Conservation (phyloP, 306 rosid genomes). For the Trifolium fragiferum region DNA sequence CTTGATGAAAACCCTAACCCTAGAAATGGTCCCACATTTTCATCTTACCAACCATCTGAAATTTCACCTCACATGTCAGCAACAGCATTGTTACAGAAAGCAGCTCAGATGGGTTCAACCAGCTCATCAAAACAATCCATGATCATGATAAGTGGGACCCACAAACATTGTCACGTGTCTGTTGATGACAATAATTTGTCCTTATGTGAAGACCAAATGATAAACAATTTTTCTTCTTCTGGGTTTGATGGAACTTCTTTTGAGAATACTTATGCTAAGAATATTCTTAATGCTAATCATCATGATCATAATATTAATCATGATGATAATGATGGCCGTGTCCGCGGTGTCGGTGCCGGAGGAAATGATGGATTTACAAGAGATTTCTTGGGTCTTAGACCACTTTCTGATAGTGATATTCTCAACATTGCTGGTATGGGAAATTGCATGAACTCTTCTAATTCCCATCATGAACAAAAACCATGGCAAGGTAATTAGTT, state of each 20-base stretch:
- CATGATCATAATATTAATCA: background rate
- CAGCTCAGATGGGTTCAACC: constrained; percentile 91
- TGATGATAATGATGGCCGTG: background rate
- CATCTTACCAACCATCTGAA: constrained; percentile 46
- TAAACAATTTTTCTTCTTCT: constrained; percentile 46
- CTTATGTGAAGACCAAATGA: constrained; percentile 14
- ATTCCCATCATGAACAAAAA: constrained; percentile 49
- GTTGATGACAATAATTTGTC: constrained; percentile 39
- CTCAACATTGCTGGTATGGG: constrained; percentile 72
- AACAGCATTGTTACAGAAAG: constrained; percentile 94
- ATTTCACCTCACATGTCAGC: constrained; percentile 86
- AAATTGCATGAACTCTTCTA: constrained; percentile 51
- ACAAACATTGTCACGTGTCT: constrained; percentile 61
- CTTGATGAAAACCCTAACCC: constrained; percentile 71
- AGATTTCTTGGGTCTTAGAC: constrained; percentile 84
- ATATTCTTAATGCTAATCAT: constrained; percentile 39
- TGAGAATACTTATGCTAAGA: constrained; percentile 66
- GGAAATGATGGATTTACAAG: constrained; percentile 63
- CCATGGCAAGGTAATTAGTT: constrained; percentile 70
- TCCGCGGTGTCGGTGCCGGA: constrained; percentile 28
- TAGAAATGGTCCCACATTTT: constrained; percentile 53
- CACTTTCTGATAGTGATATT: constrained; percentile 73
- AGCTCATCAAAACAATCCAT: constrained; percentile 25
- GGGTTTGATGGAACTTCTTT: constrained; percentile 37
- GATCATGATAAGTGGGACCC: constrained; percentile 51